phyloP scores from a whole-genome alignment of 257 asterid genomes.

The Primulina tabacum region DNA sequence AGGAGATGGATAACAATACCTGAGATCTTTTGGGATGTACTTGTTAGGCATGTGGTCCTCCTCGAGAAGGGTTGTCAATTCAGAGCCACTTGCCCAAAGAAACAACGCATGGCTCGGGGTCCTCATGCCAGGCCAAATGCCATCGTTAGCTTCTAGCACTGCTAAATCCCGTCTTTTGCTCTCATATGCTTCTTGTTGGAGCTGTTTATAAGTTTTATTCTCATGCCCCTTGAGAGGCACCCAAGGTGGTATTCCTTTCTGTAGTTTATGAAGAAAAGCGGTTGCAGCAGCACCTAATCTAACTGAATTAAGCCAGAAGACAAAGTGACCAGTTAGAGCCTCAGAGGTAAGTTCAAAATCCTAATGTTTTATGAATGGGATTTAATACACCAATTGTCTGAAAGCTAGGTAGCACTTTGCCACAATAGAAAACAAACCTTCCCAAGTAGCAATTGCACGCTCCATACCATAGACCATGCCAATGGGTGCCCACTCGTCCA shows the following conservation, averaged over 20 bases:
- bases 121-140: constrained; percentile 90
- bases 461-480: constrained; percentile 91
- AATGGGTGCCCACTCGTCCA: constrained; percentile 99
- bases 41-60: constrained; percentile 98
- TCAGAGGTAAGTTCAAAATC: background rate
- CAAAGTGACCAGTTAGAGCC: background rate
- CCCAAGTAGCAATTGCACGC: constrained; percentile 96
- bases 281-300: constrained; percentile 93
- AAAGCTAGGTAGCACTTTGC: constrained; percentile 14
- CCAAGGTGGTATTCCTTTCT: constrained; percentile 95
- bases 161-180: constrained; percentile 87
- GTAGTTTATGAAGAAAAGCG: constrained; percentile 79
- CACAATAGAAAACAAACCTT: constrained; percentile 52
- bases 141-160: constrained; percentile 81
- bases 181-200: constrained; percentile 87
- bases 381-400: background rate
- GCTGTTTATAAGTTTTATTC: constrained; percentile 78
- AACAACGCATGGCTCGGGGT: constrained; percentile 91
- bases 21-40: constrained; percentile 75
- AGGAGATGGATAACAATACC: constrained; percentile 43
- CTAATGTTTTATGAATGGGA: background rate
- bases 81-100: constrained; percentile 98
- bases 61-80: constrained; percentile 78
- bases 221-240: constrained; percentile 94
- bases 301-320: constrained; percentile 45